Conservation (phyloP, 768 basidiomycete genomes). For the Russula sp. region DNA sequence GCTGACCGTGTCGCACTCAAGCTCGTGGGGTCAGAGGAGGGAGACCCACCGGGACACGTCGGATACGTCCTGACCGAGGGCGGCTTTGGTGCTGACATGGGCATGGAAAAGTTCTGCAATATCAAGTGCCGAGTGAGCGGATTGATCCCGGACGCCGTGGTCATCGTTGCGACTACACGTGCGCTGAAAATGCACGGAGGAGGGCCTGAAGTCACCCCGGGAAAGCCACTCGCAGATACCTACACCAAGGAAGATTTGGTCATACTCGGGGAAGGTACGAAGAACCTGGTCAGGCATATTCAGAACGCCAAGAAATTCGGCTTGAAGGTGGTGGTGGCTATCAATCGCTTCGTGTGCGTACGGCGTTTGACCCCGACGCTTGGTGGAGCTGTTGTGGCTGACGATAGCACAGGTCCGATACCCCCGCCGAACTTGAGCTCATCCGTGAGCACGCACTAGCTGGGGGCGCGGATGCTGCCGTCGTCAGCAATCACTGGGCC, state of each 20-base stretch:
- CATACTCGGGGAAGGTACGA: conserved; percentile 84
- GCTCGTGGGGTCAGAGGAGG: conserved; percentile 91
- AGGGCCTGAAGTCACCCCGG: conserved; percentile 93
- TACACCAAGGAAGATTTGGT: conserved; percentile 93
- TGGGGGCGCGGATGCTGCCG: conserved; percentile 90
- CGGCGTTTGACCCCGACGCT: conserved; percentile 31
- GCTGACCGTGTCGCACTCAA: conserved; percentile 97
- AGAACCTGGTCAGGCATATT: conserved; percentile 91
- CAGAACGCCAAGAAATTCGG: conserved; percentile 94
- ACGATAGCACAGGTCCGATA: conserved; percentile 60
- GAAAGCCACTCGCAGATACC: conserved; percentile 87
- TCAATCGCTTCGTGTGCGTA: conserved; percentile 96
- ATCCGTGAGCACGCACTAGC: conserved; percentile 72
- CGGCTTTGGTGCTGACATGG: conserved; percentile 98
- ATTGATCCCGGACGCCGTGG: conserved; percentile 85
- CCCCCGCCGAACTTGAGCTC: conserved; percentile 81
- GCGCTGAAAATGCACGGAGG: conserved; percentile 99
- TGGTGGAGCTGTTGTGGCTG: not conserved
- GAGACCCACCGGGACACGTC: conserved; percentile 70
- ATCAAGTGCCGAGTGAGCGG: conserved; percentile 97
- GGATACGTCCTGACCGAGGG: conserved; percentile 98
- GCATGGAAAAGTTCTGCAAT: conserved; percentile 99
- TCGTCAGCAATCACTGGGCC: conserved; percentile 97
- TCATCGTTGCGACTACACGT: conserved; percentile 95
- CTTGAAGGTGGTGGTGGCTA: conserved; percentile 90